Percentiles rank a stretch among this genome's conserved stretches.
These are phyloP conservation scores for Zymoseptoria pseudotritici DNA, from an alignment of 2,329 filamentous ascomycete genomes.

Conservation along the genomic window DNA sequence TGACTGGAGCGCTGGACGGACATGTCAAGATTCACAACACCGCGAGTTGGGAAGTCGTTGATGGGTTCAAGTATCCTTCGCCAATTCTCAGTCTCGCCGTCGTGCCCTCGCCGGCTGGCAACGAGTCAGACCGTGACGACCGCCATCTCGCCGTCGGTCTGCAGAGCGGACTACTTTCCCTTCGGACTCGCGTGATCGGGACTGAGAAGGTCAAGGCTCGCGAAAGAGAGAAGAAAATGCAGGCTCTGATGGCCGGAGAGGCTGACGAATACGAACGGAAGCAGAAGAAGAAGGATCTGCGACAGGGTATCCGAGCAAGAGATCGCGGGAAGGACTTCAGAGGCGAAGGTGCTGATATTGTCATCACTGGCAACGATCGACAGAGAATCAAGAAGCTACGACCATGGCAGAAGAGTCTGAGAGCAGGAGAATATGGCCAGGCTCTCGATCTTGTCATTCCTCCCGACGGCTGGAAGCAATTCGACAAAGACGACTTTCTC, in stretches of 20 bases:
- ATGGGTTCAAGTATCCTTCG: slow-evolving; percentile 84
- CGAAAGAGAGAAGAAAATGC: slow-evolving; percentile 77
- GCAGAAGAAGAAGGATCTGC: slow-evolving; percentile 54
- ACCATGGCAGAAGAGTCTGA: slow-evolving; percentile 76
- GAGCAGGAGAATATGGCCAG: slow-evolving; percentile 66
- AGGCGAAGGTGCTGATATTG: slow-evolving; percentile 78
- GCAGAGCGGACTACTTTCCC: slow-evolving; percentile 83
- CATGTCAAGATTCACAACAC: slow-evolving; percentile 98
- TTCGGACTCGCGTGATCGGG: slow-evolving; percentile 81
- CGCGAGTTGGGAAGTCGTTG: slow-evolving; percentile 90
- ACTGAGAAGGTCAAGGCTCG: slow-evolving; percentile 68
- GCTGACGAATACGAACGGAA: slow-evolving; percentile 70
- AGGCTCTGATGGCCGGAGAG: slow-evolving; percentile 67
- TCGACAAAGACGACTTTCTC: slow-evolving; percentile 44
- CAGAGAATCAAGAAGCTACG: slow-evolving; percentile 56
- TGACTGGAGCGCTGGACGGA: slow-evolving; percentile 85
- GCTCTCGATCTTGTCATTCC: slow-evolving; percentile 73
- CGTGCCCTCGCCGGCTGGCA: slow-evolving; percentile 51
- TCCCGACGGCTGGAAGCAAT: slow-evolving; percentile 11
- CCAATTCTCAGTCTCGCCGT: slow-evolving; percentile 81
- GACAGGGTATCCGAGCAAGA: slow-evolving; percentile 54
- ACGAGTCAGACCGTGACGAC: slow-evolving; percentile 58
- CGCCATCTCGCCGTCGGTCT: slow-evolving; percentile 92
- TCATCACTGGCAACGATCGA: slow-evolving; percentile 69
- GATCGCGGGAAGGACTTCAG: slow-evolving; percentile 66